Percentiles rank a stretch among this genome's conserved stretches.
phyloP scores from a whole-genome alignment of 306 rosid genomes.

The Medicago arabica region DNA sequence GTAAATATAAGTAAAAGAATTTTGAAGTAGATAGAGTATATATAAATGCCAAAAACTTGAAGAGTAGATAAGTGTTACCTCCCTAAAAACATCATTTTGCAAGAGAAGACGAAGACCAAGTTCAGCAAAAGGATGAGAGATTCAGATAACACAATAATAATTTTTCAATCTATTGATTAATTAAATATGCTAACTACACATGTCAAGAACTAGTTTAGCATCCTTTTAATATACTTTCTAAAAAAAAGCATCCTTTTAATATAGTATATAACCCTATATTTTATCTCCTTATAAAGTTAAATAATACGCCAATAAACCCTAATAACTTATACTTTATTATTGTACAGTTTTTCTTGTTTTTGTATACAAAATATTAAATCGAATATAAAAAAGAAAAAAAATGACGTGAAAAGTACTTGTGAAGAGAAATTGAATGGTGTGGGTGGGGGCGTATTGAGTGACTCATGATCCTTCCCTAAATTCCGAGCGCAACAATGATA shows the following conservation, averaged over 20 bases:
- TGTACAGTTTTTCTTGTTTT: not conserved
- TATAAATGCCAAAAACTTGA: no score
- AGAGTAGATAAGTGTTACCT: not conserved
- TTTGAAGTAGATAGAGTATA: no score
- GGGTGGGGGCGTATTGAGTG: conserved; percentile 36
- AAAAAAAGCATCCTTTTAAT: not conserved
- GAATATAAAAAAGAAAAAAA: not conserved
- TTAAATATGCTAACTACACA: not conserved
- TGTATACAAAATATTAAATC: not conserved
- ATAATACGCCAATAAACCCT: conserved; percentile 11
- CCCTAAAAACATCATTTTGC: not conserved
- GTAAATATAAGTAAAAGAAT: no score
- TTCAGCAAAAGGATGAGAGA: not conserved
- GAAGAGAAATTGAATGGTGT: conserved; percentile 8
- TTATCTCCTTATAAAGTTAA: conserved; percentile 8
- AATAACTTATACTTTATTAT: not conserved
- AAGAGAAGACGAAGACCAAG: not conserved
- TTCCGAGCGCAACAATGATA: conserved; percentile 53
- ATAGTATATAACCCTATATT: not conserved
- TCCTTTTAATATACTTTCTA: not conserved
- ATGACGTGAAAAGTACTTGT: conserved; percentile 2
- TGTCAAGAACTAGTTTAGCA: not conserved
- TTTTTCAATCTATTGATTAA: no score
- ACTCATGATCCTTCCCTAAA: conserved; percentile 53
- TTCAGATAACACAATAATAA: not conserved